Conservation (phyloP, 2,329 filamentous ascomycete species). For the Microascus cirrosus region DNA sequence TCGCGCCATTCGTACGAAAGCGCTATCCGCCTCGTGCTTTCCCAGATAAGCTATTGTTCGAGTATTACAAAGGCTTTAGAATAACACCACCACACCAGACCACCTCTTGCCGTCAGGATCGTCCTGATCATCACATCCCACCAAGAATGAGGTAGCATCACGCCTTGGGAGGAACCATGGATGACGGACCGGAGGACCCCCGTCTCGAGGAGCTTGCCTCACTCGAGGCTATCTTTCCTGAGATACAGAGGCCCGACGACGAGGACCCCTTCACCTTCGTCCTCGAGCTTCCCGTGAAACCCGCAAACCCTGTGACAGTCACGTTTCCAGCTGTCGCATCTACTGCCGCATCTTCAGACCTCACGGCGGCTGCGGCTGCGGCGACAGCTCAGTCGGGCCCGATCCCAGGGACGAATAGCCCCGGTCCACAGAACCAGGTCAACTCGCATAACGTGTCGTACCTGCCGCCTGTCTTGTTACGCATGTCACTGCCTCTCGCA, state of each 20-base stretch:
- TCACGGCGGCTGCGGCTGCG: not conserved
- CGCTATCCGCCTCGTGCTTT: not conserved
- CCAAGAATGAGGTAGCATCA: not conserved
- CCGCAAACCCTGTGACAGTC: conserved; percentile 42
- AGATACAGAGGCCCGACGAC: conserved; percentile 36
- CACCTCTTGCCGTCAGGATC: not conserved
- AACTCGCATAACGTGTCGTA: conserved; percentile 43
- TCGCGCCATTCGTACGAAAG: not conserved
- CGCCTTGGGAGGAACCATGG: conserved; percentile 15
- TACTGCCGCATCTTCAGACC: not conserved
- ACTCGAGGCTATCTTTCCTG: conserved; percentile 55
- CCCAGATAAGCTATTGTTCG: not conserved
- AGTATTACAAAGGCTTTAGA: not conserved
- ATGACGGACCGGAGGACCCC: conserved; percentile 34
- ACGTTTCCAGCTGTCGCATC: conserved; percentile 37
- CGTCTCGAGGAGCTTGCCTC: conserved; percentile 49
- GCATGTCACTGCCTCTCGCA: conserved; percentile 40
- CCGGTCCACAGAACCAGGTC: conserved; percentile 4
- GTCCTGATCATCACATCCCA: not conserved
- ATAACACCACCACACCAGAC: not conserved
- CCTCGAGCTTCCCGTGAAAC: conserved; percentile 47
- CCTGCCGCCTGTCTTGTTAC: conserved; percentile 44
- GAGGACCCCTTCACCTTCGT: conserved; percentile 35
- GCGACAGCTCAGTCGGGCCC: not conserved
- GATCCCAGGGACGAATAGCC: not conserved